Percentiles rank a stretch among this genome's conserved stretches.
These are phyloP conservation scores for Heterococcus sp. DNA, from an alignment of 108 stramenopile genomes.

Conservation along the genomic window DNA sequence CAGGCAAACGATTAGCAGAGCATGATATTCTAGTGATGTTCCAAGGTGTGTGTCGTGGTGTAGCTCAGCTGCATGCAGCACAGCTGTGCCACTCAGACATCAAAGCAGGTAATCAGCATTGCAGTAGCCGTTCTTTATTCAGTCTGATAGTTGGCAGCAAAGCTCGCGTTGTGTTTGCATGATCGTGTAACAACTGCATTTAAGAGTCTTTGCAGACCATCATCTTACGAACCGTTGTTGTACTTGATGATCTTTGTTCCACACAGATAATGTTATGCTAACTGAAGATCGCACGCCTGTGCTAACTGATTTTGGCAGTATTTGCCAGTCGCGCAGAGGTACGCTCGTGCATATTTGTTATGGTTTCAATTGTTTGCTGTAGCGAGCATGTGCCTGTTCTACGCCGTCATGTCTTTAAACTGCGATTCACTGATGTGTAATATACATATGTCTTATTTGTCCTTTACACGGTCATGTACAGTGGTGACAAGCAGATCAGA, in stretches of 20 bases:
- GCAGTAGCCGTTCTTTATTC: too few relatives aligned
- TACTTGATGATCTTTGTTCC: neutral
- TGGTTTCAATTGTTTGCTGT: too few relatives aligned
- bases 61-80: constrained; percentile 28
- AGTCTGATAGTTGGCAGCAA: neutral
- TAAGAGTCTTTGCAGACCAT: neutral
- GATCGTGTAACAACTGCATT: neutral
- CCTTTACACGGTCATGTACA: too few relatives aligned
- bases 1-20: constrained; percentile 19
- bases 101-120: too few relatives aligned
- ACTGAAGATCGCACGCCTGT: constrained; percentile 36
- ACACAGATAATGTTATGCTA: constrained; percentile 60
- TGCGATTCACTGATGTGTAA: too few relatives aligned
- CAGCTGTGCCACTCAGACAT: constrained; percentile 1
- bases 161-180: neutral
- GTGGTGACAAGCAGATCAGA: constrained; percentile 16
- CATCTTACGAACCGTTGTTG: neutral
- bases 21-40: constrained; percentile 26
- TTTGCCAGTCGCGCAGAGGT: constrained; percentile 15
- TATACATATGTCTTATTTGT: too few relatives aligned
- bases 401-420: too few relatives aligned
- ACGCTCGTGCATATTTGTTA: too few relatives aligned
- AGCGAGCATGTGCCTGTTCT: too few relatives aligned
- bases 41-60: constrained; percentile 30
- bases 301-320: constrained; percentile 45